Conservation (phyloP, 1,284 basidiomycete genomes). For the Puccinia hordei region DNA sequence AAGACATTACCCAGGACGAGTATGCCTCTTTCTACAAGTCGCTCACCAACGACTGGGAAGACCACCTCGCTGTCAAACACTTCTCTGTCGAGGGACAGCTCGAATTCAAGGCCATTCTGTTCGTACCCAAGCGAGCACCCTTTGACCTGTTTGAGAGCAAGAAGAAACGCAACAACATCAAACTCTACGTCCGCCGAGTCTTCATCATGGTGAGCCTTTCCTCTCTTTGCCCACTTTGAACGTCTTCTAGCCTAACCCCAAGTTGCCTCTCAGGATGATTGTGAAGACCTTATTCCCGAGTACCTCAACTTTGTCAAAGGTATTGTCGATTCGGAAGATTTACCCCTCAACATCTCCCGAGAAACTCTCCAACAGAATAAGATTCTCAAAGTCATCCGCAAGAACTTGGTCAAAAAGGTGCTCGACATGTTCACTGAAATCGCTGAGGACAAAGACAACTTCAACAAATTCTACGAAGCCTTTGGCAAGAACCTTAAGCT, state of each 20-base stretch:
- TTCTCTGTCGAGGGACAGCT: conserved; percentile 99
- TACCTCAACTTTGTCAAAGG: conserved; percentile 99
- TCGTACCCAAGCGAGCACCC: conserved; percentile 91
- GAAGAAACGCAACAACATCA: conserved; percentile 99
- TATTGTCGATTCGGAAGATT: conserved; percentile 99
- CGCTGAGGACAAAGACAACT: conserved; percentile 99
- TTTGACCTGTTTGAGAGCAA: conserved; percentile 99
- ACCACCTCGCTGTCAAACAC: conserved; percentile 98
- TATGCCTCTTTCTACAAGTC: conserved; percentile 99
- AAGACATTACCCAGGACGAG: conserved; percentile 87
- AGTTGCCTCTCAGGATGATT: conserved; percentile 70
- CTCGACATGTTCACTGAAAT: conserved; percentile 94
- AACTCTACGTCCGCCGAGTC: conserved; percentile 99
- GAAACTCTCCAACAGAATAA: conserved; percentile 99
- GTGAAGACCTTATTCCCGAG: conserved; percentile 98
- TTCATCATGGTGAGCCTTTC: conserved; percentile 77
- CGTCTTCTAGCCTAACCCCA: background rate
- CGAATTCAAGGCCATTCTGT: conserved; percentile 99
- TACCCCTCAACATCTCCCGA: conserved; percentile 99
- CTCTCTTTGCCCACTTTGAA: background rate
- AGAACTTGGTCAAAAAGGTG: conserved; percentile 89
- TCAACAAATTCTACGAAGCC: conserved; percentile 87
- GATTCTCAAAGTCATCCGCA: conserved; percentile 97
- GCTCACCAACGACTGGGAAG: conserved; percentile 99
- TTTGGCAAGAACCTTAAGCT: conserved; percentile 95